Conservation (phyloP, 2,329 filamentous ascomycete species). For the Penicillium sp. region DNA sequence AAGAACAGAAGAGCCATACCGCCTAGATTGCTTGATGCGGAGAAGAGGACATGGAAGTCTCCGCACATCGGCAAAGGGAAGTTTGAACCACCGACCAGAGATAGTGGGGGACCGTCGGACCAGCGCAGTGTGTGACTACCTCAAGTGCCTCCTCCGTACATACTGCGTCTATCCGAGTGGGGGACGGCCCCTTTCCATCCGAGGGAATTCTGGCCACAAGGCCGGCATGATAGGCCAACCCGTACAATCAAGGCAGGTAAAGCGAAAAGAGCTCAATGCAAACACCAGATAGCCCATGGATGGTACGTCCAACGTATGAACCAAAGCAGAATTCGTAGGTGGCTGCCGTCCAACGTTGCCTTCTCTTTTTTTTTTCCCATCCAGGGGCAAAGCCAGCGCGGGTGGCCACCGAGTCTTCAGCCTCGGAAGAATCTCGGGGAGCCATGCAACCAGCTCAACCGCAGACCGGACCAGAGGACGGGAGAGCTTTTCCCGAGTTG, state of each 20-base stretch:
- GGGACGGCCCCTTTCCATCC: not conserved
- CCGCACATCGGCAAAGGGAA: constrained; percentile 17
- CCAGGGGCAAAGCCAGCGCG: constrained; percentile 11
- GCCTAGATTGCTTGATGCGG: constrained; percentile 24
- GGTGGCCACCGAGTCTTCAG: constrained; percentile 15
- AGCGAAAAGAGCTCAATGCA: not conserved
- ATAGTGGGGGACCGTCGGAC: constrained; percentile 14
- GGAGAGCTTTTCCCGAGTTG: not conserved
- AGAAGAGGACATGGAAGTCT: constrained; percentile 18
- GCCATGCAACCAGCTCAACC: not conserved
- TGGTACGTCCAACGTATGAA: not conserved
- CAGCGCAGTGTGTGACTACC: not conserved
- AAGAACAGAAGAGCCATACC: constrained; percentile 15
- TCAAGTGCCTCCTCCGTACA: too few relatives aligned
- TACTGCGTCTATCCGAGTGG: constrained; percentile 15
- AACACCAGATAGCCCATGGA: not conserved
- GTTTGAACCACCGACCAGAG: not conserved
- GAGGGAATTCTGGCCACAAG: not conserved
- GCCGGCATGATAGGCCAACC: not conserved
- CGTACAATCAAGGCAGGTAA: not conserved
- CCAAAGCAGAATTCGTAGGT: not conserved
- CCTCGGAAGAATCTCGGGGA: constrained; percentile 28
- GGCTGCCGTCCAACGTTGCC: not conserved
- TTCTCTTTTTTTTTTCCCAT: not conserved
- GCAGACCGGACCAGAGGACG: not conserved